Conservation (phyloP, 257 asterid genomes). For the Fraxinus americana region DNA sequence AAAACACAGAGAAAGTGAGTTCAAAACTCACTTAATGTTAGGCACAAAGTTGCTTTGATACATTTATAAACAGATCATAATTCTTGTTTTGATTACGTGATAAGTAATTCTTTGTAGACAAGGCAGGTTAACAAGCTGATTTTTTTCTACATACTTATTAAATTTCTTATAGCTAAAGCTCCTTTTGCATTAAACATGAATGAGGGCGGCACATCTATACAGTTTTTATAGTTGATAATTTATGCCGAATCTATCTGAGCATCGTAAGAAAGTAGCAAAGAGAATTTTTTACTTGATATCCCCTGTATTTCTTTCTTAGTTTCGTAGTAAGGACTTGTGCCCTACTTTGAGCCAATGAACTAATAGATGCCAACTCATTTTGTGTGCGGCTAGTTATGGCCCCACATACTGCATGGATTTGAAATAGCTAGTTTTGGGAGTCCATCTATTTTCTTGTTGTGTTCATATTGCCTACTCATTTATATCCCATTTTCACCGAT, state of each 20-base stretch:
- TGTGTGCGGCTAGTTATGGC: neutral
- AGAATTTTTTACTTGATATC: neutral
- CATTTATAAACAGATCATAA: neutral
- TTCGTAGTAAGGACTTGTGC: neutral
- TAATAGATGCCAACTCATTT: neutral
- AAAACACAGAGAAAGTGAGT: slow-evolving; percentile 82
- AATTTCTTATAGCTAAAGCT: neutral
- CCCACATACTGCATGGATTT: neutral
- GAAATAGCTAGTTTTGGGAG: neutral
- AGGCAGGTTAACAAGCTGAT: neutral
- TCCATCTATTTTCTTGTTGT: neutral
- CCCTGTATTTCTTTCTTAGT: neutral
- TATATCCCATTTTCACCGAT: neutral
- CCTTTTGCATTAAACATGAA: neutral
- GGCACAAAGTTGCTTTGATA: neutral
- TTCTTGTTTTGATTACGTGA: neutral
- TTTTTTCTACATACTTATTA: too few species aligned
- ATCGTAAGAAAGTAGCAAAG: neutral
- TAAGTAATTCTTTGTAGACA: neutral
- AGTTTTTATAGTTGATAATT: neutral
- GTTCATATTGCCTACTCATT: neutral
- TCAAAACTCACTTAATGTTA: neutral
- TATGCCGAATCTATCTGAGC: neutral
- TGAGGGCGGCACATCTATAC: neutral
- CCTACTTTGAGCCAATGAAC: neutral